phyloP scores from a whole-genome alignment of 148 eudicot genomes.

The Dianthus caryophyllus region DNA sequence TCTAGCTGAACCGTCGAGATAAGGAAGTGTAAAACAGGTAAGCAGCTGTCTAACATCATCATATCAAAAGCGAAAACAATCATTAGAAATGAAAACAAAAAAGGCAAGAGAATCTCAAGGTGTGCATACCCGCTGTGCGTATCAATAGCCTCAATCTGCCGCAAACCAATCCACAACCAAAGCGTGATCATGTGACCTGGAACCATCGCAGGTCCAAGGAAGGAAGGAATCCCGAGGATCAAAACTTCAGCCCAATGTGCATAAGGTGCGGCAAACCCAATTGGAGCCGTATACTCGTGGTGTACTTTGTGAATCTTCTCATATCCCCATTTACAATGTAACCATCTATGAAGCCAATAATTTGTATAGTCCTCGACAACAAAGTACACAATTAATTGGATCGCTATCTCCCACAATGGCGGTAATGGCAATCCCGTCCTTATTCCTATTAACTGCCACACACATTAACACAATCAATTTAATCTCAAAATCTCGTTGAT shows the following conservation, averaged over 20 bases:
- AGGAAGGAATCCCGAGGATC: slow-evolving; percentile 83
- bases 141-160: slow-evolving; percentile 95
- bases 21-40: neutral
- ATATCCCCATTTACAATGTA: slow-evolving; percentile 84
- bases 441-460: slow-evolving; percentile 63
- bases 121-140: slow-evolving; percentile 93
- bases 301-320: slow-evolving; percentile 89
- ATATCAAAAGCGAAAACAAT: slow-evolving; percentile 22
- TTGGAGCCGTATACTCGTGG: slow-evolving; percentile 86
- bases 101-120: slow-evolving; percentile 18
- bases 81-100: neutral
- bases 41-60: slow-evolving; percentile 18
- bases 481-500: slow-evolving; percentile 3
- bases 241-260: slow-evolving; percentile 93
- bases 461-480: slow-evolving; percentile 12
- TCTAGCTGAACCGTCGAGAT: slow-evolving; percentile 16
- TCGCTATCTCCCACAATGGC: slow-evolving; percentile 54
- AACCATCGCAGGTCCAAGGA: slow-evolving; percentile 77
- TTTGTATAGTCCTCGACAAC: slow-evolving; percentile 77
- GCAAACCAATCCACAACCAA: slow-evolving; percentile 87
- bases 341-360: slow-evolving; percentile 81
- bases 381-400: slow-evolving; percentile 67
- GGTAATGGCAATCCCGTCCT: slow-evolving; percentile 81
- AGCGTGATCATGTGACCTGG: slow-evolving; percentile 93
- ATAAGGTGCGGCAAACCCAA: slow-evolving; percentile 77